Base-by-base conservation (phyloP, 2,329 filamentous ascomycete genomes). In the Gremmenia infestans region DNA sequence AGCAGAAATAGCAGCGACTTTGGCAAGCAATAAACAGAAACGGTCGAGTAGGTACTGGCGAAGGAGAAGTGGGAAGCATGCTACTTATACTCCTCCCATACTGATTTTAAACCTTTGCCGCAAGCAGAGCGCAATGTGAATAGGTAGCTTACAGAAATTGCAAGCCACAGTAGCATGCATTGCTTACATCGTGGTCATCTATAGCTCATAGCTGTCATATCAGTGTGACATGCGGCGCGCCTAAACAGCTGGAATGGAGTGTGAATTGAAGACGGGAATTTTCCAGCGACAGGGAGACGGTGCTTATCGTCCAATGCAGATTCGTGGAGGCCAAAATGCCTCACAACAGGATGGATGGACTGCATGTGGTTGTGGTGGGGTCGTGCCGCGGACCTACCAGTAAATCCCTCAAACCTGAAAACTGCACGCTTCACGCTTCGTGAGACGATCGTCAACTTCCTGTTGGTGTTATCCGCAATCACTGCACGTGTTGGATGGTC, bases 271-370 rank as follows among this genome's bases (percentile, higher is more conserved):
- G 36, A 35, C 7, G 19, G 15, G 19, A 22, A 42, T 11, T 9
- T 39, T 17, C 45, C 22, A 52, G 17, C 11, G 25, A 17, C 47
- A 51, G 14, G 15, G n/a, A 49, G 28, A 28, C 9, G 48, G 22
- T 51, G 55, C 56, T 63, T 63, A 66, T 65, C 63, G 52, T 56
- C 51, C 50, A 43, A 39, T 60, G 51, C 56, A 62, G 63, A 67
- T 67, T 67, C 64, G 65, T 64, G 64, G 60, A 67, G 63, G 65
- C 63, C 54, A 65, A 65, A 65, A 65, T 65, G 37, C 49, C 61
- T 46, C 59, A 63, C 54, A 8, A 43, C 40, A 54, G 55, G 48
- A 55, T 56, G n/a, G n/a, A n/a, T n/a, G n/a, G n/a, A n/a, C n/a
- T n/a, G 50, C 43, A 22, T 12, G 45, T 28, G 17, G 17, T n/a